Evolutionary conservation across 345 rosid species (phyloP).

Genomic region (Capsella bursapastoris): DNA sequence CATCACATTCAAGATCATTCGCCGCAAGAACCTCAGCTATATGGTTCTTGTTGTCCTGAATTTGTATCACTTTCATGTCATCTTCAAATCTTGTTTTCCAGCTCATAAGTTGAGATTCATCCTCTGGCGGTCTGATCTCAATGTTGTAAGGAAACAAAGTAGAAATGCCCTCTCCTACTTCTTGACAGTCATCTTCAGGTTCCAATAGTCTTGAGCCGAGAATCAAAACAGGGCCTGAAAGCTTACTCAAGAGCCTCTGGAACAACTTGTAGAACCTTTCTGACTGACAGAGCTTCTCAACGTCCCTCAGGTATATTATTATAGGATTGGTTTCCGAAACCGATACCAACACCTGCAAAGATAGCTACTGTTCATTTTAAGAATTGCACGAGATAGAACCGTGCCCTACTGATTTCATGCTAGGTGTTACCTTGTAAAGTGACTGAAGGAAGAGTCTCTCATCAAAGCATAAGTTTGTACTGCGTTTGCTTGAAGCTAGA

Average conservation of each 20-base stretch:
- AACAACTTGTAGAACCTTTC: slow-evolving; percentile 70
- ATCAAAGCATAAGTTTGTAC: slow-evolving; percentile 78
- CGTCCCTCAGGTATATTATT: slow-evolving; percentile 86
- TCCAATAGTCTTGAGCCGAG: slow-evolving; percentile 86
- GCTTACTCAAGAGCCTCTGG: slow-evolving; percentile 66
- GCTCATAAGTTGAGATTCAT: slow-evolving; percentile 70
- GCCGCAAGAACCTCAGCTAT: slow-evolving; percentile 89
- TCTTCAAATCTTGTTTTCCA: slow-evolving; percentile 92
- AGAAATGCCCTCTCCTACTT: slow-evolving; percentile 71
- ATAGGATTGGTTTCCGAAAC: slow-evolving; percentile 69
- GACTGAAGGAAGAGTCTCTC: slow-evolving; percentile 83
- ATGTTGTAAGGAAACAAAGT: slow-evolving; percentile 78
- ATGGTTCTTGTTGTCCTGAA: slow-evolving; percentile 93
- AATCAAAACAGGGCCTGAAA: slow-evolving; percentile 77
- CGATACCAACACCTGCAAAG: slow-evolving; percentile 72
- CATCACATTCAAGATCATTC: slow-evolving; percentile 91
- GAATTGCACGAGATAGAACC: not conserved
- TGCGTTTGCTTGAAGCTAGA: slow-evolving; percentile 61
- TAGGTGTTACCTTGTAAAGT: slow-evolving; percentile 76
- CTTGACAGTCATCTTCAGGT: slow-evolving; percentile 66
- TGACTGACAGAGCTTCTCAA: slow-evolving; percentile 83
- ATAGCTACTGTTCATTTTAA: slow-evolving; percentile 1
- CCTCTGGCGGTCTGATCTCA: slow-evolving; percentile 84
- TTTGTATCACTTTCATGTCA: slow-evolving; percentile 83
- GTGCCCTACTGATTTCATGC: not conserved